These are phyloP conservation scores for Coniferiporia weirii DNA, from an alignment of 1,284 basidiomycete genomes.

Conservation along the genomic window DNA sequence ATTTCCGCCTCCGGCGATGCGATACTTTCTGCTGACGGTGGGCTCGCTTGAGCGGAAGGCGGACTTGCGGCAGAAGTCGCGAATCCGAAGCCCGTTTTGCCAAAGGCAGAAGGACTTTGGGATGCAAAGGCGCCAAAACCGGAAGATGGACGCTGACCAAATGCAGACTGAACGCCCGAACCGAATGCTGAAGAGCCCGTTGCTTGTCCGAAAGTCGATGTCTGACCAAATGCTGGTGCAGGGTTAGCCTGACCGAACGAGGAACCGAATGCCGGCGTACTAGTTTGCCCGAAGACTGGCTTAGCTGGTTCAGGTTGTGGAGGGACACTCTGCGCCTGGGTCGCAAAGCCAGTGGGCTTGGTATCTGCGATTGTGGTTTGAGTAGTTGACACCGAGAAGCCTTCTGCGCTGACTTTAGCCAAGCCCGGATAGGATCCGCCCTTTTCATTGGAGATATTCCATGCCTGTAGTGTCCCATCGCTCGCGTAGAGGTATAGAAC, in stretches of 20 bases:
- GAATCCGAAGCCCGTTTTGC: slow-evolving; percentile 29
- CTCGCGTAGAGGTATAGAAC: slow-evolving; percentile 74
- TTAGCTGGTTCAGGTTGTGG: neutral
- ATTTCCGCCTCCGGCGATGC: slow-evolving; percentile 23
- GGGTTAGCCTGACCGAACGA: slow-evolving; percentile 10
- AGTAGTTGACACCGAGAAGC: neutral
- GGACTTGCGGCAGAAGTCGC: slow-evolving; percentile 9
- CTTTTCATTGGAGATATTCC: slow-evolving; percentile 62
- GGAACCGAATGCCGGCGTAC: neutral
- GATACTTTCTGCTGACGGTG: slow-evolving; percentile 11
- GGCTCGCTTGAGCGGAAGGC: neutral
- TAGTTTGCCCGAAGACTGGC: slow-evolving; percentile 7
- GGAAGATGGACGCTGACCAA: slow-evolving; percentile 18
- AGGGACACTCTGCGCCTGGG: neutral
- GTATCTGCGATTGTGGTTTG: slow-evolving; percentile 14
- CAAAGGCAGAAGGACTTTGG: slow-evolving; percentile 30
- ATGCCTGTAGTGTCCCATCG: slow-evolving; percentile 75
- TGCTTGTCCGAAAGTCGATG: slow-evolving; percentile 14
- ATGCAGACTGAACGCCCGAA: slow-evolving; percentile 14
- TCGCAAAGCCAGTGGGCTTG: slow-evolving; percentile 10
- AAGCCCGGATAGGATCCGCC: slow-evolving; percentile 53
- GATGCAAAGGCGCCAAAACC: slow-evolving; percentile 23
- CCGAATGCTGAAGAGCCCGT: neutral
- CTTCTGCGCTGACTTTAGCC: slow-evolving; percentile 19
- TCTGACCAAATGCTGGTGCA: slow-evolving; percentile 21